Conservation (phyloP, 805 yeast genomes). For the Debaryomyces prosopidis region DNA sequence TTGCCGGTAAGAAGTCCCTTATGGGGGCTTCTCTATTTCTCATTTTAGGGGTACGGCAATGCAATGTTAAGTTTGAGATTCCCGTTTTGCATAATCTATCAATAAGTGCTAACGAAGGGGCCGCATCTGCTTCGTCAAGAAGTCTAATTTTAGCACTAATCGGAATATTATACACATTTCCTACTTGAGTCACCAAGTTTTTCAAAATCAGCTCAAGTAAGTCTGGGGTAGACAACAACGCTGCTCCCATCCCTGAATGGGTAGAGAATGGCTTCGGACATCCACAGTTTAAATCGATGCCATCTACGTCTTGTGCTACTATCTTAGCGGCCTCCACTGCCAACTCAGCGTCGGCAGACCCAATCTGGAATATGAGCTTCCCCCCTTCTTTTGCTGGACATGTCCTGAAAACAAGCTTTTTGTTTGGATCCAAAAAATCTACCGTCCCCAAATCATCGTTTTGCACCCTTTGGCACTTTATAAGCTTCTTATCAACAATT, state of each 20-base stretch:
- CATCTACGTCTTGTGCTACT: constrained; percentile 84
- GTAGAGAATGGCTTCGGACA: constrained; percentile 96
- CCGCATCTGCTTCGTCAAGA: constrained; percentile 56
- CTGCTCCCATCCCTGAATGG: constrained; percentile 98
- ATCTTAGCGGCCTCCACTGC: constrained; percentile 87
- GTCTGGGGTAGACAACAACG: constrained; percentile 80
- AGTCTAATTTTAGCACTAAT: constrained; percentile 90
- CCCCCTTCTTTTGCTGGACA: constrained; percentile 60
- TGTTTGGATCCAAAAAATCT: constrained; percentile 50
- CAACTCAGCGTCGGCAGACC: constrained; percentile 77
- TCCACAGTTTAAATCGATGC: constrained; percentile 92
- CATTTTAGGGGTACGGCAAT: constrained; percentile 89
- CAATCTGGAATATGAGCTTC: constrained; percentile 83
- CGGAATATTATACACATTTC: constrained; percentile 72
- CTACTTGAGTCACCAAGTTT: constrained; percentile 75
- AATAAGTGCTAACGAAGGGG: constrained; percentile 59
- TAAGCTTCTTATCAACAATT: constrained; percentile 80
- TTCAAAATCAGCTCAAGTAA: constrained; percentile 66
- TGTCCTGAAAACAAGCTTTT: constrained; percentile 69
- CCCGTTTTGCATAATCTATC: constrained; percentile 63
- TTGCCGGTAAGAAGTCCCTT: constrained; percentile 63
- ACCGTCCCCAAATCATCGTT: constrained; percentile 60
- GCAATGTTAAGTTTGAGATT: constrained; percentile 80
- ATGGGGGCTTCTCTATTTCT: constrained; percentile 82
- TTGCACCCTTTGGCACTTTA: constrained; percentile 64